These are phyloP conservation scores for Tolypocladium album DNA, from an alignment of 2,329 filamentous ascomycete genomes.

Conservation along the genomic window DNA sequence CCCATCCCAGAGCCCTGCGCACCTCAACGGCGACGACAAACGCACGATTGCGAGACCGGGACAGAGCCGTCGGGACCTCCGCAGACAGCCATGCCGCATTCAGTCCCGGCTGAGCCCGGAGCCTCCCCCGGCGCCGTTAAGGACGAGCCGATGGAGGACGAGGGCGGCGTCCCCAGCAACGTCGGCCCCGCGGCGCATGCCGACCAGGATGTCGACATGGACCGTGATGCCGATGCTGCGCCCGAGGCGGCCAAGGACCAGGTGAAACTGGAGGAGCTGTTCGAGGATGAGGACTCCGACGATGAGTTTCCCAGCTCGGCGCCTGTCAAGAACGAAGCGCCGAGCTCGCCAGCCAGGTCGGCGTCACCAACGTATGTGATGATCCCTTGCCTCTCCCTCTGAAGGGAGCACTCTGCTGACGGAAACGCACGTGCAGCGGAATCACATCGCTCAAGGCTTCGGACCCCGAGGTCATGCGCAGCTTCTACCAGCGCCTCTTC, in stretches of 20 bases:
- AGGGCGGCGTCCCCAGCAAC: constrained; percentile 15
- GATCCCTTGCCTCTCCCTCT: neutral
- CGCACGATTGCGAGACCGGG: neutral
- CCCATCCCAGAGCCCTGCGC: neutral
- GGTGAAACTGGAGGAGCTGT: constrained; percentile 47
- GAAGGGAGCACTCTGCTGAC: neutral
- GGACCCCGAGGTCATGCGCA: constrained; percentile 78
- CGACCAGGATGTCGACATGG: constrained; percentile 25
- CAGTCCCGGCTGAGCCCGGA: constrained; percentile 20
- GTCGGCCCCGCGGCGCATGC: constrained; percentile 14
- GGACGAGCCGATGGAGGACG: constrained; percentile 24
- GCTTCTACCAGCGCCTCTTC: constrained; percentile 92
- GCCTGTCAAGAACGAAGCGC: constrained; percentile 21
- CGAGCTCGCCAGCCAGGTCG: constrained; percentile 31
- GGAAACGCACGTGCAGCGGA: constrained; percentile 13
- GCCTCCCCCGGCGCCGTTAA: constrained; percentile 9
- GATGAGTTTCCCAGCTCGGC: constrained; percentile 49
- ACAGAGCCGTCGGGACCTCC: neutral
- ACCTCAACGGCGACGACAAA: neutral
- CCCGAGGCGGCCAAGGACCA: constrained; percentile 26
- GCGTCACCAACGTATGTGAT: constrained; percentile 31
- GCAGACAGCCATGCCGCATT: constrained; percentile 31
- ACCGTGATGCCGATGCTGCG: constrained; percentile 11
- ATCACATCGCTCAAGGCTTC: constrained; percentile 36
- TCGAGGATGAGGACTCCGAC: constrained; percentile 47